Evolutionary conservation across 2,329 filamentous ascomycete genomes (phyloP), one percentile per base, ranked within the genome.

Genomic region (Albophoma yamanashiensis): DNA sequence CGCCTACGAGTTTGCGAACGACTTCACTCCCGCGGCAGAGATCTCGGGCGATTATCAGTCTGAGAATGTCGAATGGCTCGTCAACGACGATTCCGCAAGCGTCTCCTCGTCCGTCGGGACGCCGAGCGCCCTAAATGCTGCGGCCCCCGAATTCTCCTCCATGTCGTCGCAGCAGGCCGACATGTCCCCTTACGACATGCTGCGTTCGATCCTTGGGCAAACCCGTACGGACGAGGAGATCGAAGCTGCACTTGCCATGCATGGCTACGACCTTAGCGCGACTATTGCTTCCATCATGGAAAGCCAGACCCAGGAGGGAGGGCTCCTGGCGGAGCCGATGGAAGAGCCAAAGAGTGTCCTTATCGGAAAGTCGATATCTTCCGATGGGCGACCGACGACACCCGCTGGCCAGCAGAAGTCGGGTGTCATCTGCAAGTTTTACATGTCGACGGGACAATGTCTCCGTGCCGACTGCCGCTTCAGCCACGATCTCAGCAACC

Each of bases 181-280:
- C 69, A 97, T 99, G 93, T 95, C 91, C 61, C 93, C 94, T 0
- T 96, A 97, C 74, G 94, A 99, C 71, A 97, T 99, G 84, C 81
- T 99, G 60, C 89, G 94, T 63, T 97, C 93, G 7, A 95, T 99
- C 47, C 80, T 99, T 34, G 91, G 93, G 56, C 91, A 94, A 67
- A 87, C 91, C 59, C 88, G 89, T 69, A 89, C 91, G 2, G 93
- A 97, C 68, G 92, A 97, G 58, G 94, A 99, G 73, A 93, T 99
- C 56, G 92, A 97, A 71, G 82, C 86, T n/a, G 91, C 93, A 5
- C 82, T 99, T 55, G 91, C 93, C 65, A 82, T 86, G 61, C 93
- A 97, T 71, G 89, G 89, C 60, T 99, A 97, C 71, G 94, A 99
- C 69, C 81, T 99, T 31, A 95, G 91, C 66, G 90, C 93, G 55